These are phyloP conservation scores for Podospora sp. DNA, from an alignment of 495 filamentous ascomycete genomes.

Conservation along the genomic window DNA sequence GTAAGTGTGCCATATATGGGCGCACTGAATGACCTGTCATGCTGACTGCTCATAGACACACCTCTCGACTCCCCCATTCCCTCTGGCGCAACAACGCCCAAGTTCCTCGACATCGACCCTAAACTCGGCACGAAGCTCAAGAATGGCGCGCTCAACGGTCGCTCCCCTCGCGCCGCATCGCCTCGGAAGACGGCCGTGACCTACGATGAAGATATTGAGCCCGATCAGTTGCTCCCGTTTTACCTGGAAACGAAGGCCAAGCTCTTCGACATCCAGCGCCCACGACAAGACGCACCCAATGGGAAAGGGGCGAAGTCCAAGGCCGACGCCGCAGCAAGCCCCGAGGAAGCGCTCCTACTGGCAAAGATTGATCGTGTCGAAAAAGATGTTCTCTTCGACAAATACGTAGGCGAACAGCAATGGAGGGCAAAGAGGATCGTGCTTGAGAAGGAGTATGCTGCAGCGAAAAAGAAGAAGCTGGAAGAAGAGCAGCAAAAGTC, in stretches of 20 bases:
- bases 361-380: constrained; percentile 76
- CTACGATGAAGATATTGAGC: constrained; percentile 61
- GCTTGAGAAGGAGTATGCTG: constrained; percentile 61
- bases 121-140: constrained; percentile 35
- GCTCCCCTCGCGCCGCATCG: constrained; percentile 25
- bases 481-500: constrained; percentile 43
- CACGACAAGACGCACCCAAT: constrained; percentile 52
- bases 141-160: constrained; percentile 31
- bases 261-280: constrained; percentile 73
- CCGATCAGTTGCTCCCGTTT: constrained; percentile 74
- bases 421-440: constrained; percentile 70
- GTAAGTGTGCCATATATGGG: constrained; percentile 19
- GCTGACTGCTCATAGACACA: constrained; percentile 39
- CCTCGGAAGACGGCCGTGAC: constrained; percentile 42
- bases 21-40: background rate
- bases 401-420: constrained; percentile 67
- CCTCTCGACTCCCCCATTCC: constrained; percentile 47
- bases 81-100: constrained; percentile 53
- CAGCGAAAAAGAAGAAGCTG: constrained; percentile 38
- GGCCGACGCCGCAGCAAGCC: constrained; percentile 36
- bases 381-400: constrained; percentile 85
- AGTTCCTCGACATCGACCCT: constrained; percentile 40
- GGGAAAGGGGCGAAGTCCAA: constrained; percentile 40
- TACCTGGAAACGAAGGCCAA: constrained; percentile 72
- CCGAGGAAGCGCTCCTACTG: constrained; percentile 63